phyloP scores from a whole-genome alignment of 257 asterid genomes.

The Nicotiana tabacum region DNA sequence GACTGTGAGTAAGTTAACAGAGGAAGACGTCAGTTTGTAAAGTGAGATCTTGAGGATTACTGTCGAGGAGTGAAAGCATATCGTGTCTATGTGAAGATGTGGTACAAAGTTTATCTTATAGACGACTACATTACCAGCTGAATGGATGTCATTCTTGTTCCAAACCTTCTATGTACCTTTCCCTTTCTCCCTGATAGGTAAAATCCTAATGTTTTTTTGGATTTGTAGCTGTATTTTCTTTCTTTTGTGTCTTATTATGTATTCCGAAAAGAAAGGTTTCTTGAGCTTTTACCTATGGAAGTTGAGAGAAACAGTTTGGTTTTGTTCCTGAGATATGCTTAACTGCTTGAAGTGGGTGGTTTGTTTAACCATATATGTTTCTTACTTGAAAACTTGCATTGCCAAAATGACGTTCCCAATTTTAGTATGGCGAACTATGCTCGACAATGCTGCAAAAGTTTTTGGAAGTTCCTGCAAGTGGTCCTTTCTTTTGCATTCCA shows the following conservation, averaged over 20 bases:
- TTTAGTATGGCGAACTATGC: too few relatives aligned
- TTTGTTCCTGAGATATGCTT: not conserved
- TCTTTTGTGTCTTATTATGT: not conserved
- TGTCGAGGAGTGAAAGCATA: not conserved
- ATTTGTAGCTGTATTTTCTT: not conserved
- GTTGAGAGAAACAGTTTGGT: not conserved
- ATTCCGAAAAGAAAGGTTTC: not conserved
- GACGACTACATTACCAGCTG: not conserved
- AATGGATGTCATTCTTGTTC: not conserved
- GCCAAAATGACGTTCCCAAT: too few relatives aligned
- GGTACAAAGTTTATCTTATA: not conserved
- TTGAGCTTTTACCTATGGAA: not conserved
- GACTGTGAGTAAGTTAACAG: not conserved
- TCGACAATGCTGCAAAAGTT: too few relatives aligned
- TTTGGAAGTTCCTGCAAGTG: too few relatives aligned
- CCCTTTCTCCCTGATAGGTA: not conserved
- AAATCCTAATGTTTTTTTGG: not conserved
- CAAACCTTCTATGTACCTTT: not conserved
- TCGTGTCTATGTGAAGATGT: not conserved
- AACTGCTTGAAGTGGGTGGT: not conserved
- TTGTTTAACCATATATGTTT: too few relatives aligned
- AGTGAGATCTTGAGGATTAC: slow-evolving; percentile 1
- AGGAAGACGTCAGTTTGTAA: not conserved
- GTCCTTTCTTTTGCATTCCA: too few relatives aligned
- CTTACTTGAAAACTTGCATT: too few relatives aligned